Conservation (phyloP, 345 rosid genomes). For the Bretschneidera sinensis region DNA sequence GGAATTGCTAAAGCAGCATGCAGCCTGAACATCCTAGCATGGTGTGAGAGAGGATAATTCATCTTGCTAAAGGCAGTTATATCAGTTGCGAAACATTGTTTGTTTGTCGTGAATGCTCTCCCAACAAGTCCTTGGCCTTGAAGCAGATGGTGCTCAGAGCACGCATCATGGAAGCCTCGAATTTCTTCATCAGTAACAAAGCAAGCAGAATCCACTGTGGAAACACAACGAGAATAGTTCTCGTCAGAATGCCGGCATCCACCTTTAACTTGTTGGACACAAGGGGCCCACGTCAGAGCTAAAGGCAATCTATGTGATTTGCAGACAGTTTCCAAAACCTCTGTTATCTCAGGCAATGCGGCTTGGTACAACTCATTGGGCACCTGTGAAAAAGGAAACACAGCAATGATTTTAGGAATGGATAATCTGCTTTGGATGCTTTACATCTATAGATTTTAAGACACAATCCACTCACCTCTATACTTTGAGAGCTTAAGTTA, state of each 20-base stretch:
- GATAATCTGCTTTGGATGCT: conserved; percentile 12
- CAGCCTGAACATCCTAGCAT: conserved; percentile 71
- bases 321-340: conserved; percentile 58
- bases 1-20: conserved; percentile 79
- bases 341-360: conserved; percentile 50
- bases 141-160: conserved; percentile 80
- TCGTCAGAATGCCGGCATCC: conserved; percentile 67
- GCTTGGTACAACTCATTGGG: conserved; percentile 40
- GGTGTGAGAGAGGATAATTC: conserved; percentile 80
- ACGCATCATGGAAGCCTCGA: conserved; percentile 51
- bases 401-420: conserved; percentile 21
- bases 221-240: conserved; percentile 50
- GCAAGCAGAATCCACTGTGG: conserved; percentile 66
- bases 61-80: conserved; percentile 60
- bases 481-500: conserved; percentile 40
- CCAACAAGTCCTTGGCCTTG: conserved; percentile 84
- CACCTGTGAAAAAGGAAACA: conserved; percentile 45
- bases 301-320: conserved; percentile 52
- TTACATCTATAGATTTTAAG: conserved; percentile 7
- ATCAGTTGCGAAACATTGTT: conserved; percentile 62
- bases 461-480: conserved; percentile 38
- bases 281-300: conserved; percentile 84
- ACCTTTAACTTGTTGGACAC: conserved; percentile 53
- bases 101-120: conserved; percentile 50
- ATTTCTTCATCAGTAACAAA: conserved; percentile 43